Conservation (phyloP, 805 yeast species). For the Spathaspora passalidarum region DNA sequence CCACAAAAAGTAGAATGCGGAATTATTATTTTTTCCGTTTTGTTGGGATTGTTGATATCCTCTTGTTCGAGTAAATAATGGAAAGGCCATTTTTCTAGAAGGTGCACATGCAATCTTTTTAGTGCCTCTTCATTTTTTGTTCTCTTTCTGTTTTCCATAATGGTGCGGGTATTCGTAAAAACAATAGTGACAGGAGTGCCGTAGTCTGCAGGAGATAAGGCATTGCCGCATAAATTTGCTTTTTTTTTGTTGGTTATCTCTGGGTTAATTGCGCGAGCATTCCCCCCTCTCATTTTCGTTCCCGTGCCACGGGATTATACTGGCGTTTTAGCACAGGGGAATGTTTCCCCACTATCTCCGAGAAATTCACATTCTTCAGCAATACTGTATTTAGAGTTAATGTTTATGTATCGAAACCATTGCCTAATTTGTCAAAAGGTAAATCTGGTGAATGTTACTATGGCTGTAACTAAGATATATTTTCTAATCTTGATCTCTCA, state of each 20-base stretch:
- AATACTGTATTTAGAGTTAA: too few species aligned
- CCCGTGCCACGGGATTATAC: too few species aligned
- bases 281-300: too few species aligned
- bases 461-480: too few species aligned
- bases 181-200: background rate
- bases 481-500: too few species aligned
- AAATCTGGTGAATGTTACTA: too few species aligned
- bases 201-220: constrained; percentile 1
- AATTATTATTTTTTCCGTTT: background rate
- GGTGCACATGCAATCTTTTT: background rate
- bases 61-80: background rate
- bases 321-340: too few species aligned
- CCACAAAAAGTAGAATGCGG: background rate
- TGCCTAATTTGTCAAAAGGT: too few species aligned
- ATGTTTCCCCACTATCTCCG: too few species aligned
- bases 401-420: too few species aligned
- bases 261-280: background rate
- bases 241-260: too few species aligned
- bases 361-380: too few species aligned
- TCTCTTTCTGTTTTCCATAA: background rate
- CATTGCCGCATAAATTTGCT: background rate
- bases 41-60: background rate
- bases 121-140: background rate
- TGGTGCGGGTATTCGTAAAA: background rate
- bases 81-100: background rate